Conservation (phyloP, 495 filamentous ascomycete species). For the Staphylotrichum tortipilum region DNA sequence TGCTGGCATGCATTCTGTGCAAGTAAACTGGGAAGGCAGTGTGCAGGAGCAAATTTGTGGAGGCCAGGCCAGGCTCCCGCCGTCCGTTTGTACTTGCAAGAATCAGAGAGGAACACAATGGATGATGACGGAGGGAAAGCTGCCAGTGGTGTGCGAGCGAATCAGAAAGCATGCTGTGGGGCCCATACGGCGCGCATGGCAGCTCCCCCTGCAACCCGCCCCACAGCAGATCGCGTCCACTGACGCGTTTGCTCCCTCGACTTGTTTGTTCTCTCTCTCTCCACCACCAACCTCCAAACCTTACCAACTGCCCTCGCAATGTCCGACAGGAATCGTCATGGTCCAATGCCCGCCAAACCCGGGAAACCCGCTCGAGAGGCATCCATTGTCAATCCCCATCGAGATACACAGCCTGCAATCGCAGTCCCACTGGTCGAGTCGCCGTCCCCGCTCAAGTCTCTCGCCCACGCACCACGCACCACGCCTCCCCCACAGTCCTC, state of each 20-base stretch:
- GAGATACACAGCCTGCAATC: slow-evolving; percentile 15
- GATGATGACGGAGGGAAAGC: too few species aligned
- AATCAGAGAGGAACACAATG: too few species aligned
- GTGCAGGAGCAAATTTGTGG: too few species aligned
- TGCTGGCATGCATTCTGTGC: too few species aligned
- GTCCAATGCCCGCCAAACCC: not conserved
- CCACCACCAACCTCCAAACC: slow-evolving; percentile 1
- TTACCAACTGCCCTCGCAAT: slow-evolving; percentile 16
- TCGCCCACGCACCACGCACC: slow-evolving; percentile 42
- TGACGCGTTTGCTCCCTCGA: slow-evolving; percentile 3
- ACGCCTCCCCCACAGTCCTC: slow-evolving; percentile 61
- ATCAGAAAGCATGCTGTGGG: not conserved
- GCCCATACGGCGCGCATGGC: not conserved
- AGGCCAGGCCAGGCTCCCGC: too few species aligned
- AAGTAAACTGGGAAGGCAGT: too few species aligned
- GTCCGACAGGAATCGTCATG: slow-evolving; percentile 11
- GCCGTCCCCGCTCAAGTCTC: slow-evolving; percentile 22
- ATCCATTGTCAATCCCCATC: slow-evolving; percentile 8
- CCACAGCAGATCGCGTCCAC: not conserved
- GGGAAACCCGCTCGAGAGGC: slow-evolving; percentile 11
- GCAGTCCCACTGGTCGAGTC: slow-evolving; percentile 1
- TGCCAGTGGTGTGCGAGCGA: too few species aligned
- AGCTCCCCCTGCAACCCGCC: not conserved
- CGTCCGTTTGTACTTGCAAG: too few species aligned
- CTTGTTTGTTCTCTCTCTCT: not conserved